A percentile compares a stretch with the other conserved stretches of the same genome.
Evolutionary conservation across 2,329 filamentous ascomycete genomes (phyloP).

Genomic region (Ilyonectria robusta): DNA sequence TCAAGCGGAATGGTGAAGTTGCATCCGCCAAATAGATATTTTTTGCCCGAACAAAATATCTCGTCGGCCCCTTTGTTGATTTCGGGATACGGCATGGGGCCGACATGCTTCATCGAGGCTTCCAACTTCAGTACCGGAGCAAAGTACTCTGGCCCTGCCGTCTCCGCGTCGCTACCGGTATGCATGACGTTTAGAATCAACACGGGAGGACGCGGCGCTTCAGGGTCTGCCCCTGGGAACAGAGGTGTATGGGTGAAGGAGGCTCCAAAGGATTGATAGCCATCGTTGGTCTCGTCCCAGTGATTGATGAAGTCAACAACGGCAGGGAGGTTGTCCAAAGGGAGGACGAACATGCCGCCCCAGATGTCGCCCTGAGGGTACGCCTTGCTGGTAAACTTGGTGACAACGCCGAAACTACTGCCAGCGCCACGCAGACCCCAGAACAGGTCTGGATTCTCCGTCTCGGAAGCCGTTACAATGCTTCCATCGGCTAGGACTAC

Average conservation of each 20-base stretch:
- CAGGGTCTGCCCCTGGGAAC: conserved; percentile 36
- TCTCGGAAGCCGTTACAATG: conserved; percentile 57
- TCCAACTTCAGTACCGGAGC: conserved; percentile 54
- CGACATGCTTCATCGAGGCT: conserved; percentile 54
- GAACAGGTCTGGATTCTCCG: conserved; percentile 31
- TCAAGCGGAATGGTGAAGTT: conserved; percentile 59
- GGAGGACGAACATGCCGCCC: conserved; percentile 48
- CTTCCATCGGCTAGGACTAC: conserved; percentile 52
- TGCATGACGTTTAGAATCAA: conserved; percentile 38
- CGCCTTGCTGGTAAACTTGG: conserved; percentile 53
- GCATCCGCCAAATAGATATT: conserved; percentile 58
- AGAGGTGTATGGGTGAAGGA: conserved; percentile 36
- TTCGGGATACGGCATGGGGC: conserved; percentile 57
- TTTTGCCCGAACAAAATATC: conserved; percentile 54
- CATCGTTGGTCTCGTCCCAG: conserved; percentile 46
- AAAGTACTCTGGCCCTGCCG: conserved; percentile 49
- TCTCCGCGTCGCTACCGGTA: conserved; percentile 37
- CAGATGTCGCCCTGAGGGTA: conserved; percentile 52
- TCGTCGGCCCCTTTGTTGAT: conserved; percentile 57
- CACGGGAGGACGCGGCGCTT: conserved; percentile 36
- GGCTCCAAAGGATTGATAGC: conserved; percentile 37
- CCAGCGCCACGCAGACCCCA: not conserved
- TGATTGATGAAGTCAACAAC: conserved; percentile 51
- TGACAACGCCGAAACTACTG: conserved; percentile 55
- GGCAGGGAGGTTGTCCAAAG: conserved; percentile 43